These are phyloP conservation scores for Hypoxylon sp. DNA, from an alignment of 2,329 filamentous ascomycete genomes.

Conservation along the genomic window DNA sequence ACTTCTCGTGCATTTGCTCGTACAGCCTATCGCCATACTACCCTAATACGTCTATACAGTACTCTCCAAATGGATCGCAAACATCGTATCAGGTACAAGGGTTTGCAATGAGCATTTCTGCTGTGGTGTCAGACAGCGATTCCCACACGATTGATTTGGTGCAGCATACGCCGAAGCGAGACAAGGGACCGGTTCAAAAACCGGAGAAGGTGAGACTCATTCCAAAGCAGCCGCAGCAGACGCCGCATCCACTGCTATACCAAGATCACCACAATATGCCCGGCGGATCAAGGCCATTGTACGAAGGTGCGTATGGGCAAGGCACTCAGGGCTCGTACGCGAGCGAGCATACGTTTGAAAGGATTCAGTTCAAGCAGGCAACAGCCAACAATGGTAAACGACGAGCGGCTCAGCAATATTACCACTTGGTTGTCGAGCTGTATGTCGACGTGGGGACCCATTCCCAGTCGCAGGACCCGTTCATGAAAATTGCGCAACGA, in stretches of 20 bases:
- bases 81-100: conserved; percentile 77
- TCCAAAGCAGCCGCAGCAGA: conserved; percentile 72
- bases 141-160: conserved; percentile 86
- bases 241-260: conserved; percentile 65
- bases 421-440: conserved; percentile 89
- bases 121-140: conserved; percentile 81
- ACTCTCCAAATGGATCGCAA: conserved; percentile 65
- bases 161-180: conserved; percentile 91
- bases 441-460: conserved; percentile 76
- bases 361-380: conserved; percentile 94
- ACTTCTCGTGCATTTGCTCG: conserved; percentile 88
- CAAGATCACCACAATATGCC: conserved; percentile 56
- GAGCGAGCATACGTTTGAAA: conserved; percentile 79
- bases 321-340: conserved; percentile 58
- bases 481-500: conserved; percentile 78
- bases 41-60: conserved; percentile 63
- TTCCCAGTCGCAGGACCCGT: conserved; percentile 65
- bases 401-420: conserved; percentile 91
- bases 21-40: conserved; percentile 76
- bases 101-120: conserved; percentile 88
- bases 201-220: conserved; percentile 78
- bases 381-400: conserved; percentile 95
- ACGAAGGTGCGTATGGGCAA: conserved; percentile 60
- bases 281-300: conserved; percentile 57
- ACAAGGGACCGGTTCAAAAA: conserved; percentile 85